phyloP scores from a whole-genome alignment of 2,329 filamentous ascomycete genomes.

The Daldinia eschscholtzii region DNA sequence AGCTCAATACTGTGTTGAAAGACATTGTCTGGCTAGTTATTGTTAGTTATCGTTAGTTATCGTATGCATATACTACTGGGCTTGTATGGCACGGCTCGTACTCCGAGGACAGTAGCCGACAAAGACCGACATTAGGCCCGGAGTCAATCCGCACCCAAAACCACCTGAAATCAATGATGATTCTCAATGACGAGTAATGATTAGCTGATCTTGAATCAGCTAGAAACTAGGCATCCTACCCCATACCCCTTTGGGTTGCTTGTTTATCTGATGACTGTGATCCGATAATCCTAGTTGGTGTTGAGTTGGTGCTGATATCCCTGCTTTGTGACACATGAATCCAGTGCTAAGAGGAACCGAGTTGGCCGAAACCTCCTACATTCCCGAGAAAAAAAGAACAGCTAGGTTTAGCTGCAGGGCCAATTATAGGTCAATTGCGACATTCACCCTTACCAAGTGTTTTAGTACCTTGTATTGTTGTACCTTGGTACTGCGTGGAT shows the following conservation, averaged over 20 bases:
- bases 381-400: conserved; percentile 18
- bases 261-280: conserved; percentile 43
- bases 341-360: conserved; percentile 31
- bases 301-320: conserved; percentile 34
- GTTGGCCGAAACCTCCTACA: conserved; percentile 28
- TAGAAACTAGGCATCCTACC: conserved; percentile 27
- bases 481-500: neutral
- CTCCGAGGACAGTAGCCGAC: conserved; percentile 27
- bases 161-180: conserved; percentile 25
- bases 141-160: conserved; percentile 5
- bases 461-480: conserved; percentile 5
- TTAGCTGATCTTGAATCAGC: conserved; percentile 43
- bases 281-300: conserved; percentile 43
- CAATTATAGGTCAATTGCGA: conserved; percentile 6
- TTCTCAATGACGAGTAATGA: conserved; percentile 30
- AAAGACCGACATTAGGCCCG: conserved; percentile 39
- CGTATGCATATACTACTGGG: neutral
- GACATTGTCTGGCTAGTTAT: neutral
- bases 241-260: conserved; percentile 29
- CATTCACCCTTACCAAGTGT: neutral
- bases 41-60: too few relatives aligned
- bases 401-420: neutral
- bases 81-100: conserved; percentile 23
- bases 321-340: conserved; percentile 35
- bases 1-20: conserved; percentile 3